Evolutionary conservation across 441 rosid species (phyloP), one percentile per base, ranked within the genome.

Genomic region (Lepidium campestre): DNA sequence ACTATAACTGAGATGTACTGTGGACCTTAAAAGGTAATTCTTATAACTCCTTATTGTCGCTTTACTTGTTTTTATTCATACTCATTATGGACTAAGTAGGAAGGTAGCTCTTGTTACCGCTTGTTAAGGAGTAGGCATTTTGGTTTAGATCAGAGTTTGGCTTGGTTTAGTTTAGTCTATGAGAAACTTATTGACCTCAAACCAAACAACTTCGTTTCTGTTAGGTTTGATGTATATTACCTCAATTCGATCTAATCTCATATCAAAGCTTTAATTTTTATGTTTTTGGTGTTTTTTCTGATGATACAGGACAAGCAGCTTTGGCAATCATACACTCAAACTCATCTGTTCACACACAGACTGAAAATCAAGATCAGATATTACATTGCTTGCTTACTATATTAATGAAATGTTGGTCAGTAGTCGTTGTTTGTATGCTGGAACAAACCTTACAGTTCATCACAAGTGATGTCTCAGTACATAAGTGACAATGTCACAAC

Each of bases 11-110:
- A 63, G 57, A 74, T 57, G 65, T 44, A 63, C 74, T 68, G 78
- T 10, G 45, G 70, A 55, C 74, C 71, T 31, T 68, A 68, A 69
- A 32, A 68, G 78, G 78, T 74, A 65, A 31, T 17, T 17, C 39
- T 8, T 17, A 12, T 49, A 37, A 20, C 20, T 18, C 56, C 39
- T 58, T 48, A 8, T 10, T 0, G 50, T 19, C 36, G 44, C 14
- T 41, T 14, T 10, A 56, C 10, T 54, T 14, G 8, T 5, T 48
- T 36, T 17, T 62, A 29, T 29, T 6, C 34, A 29, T 29, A 11
- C 52, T 20, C 52, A 11, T 46, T 23, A 22, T 47, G 10, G 53
- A 47, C 6, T 1, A 22, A 13, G 13, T 47, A 22, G 32, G 53
- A 47, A 47, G 31, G 32, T 19, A 13, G 17, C 2, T 48, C 53